These are phyloP conservation scores for Quercus variabilis DNA, from an alignment of 306 rosid genomes.

Conservation along the genomic window DNA sequence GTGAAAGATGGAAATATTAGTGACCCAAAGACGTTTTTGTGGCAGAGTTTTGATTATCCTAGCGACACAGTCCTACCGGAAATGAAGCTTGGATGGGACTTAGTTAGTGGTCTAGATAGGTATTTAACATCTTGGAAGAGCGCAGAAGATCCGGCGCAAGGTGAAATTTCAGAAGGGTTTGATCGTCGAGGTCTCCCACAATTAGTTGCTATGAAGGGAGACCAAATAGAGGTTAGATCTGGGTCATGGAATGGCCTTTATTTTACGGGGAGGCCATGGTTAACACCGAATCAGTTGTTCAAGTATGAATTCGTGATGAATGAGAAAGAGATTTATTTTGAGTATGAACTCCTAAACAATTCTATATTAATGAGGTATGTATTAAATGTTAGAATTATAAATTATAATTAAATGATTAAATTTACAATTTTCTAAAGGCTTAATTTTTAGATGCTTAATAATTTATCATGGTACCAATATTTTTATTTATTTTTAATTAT, in stretches of 20 bases:
- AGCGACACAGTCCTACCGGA: conserved; percentile 20
- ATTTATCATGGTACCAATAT: no score
- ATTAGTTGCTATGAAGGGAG: no score
- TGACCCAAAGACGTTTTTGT: conserved; percentile 19
- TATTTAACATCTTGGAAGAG: no score
- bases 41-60: conserved; percentile 16
- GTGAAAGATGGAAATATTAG: conserved; percentile 7
- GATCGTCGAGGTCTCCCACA: no score
- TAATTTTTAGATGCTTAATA: no score
- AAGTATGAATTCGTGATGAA: conserved; percentile 3
- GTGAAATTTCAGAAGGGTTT: no score
- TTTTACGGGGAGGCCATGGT: conserved; percentile 9
- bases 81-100: conserved; percentile 3
- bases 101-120: no score
- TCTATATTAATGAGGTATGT: not conserved
- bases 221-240: not conserved
- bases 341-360: not conserved
- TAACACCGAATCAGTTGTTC: not conserved
- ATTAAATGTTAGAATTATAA: no score
- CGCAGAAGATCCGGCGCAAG: no score
- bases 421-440: no score
- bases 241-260: conserved; percentile 26
- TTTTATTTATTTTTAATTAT: no score
- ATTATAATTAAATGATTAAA: no score
- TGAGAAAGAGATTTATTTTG: conserved; percentile 10